phyloP scores from a whole-genome alignment of 2,329 filamentous ascomycete genomes.

The Botrytis byssoidea region DNA sequence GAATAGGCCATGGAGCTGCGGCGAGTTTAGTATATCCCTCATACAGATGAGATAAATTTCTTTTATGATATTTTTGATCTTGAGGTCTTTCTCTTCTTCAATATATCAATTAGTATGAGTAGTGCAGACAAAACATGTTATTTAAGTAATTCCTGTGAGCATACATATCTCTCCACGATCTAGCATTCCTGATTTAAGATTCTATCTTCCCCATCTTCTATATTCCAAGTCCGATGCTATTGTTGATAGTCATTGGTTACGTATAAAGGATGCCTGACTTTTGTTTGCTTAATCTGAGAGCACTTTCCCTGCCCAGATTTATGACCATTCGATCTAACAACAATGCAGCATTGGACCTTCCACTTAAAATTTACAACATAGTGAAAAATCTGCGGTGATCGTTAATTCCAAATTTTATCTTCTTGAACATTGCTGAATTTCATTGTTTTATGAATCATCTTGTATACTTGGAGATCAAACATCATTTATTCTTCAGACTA shows the following conservation, averaged over 20 bases:
- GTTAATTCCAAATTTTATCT: background rate
- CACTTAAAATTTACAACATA: background rate
- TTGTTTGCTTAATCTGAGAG: background rate
- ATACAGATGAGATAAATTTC: no score
- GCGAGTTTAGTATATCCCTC: no score
- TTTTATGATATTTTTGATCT: background rate
- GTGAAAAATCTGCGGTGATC: background rate
- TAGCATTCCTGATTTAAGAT: background rate
- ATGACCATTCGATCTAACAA: background rate
- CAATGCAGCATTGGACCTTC: background rate
- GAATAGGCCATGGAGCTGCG: background rate
- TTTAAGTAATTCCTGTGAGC: background rate
- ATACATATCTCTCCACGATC: background rate
- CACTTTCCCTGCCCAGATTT: rapidly evolving
- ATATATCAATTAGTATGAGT: no score
- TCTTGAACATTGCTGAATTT: background rate
- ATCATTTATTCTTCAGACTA: background rate
- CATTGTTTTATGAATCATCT: background rate
- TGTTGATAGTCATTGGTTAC: background rate
- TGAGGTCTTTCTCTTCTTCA: no score
- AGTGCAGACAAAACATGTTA: background rate
- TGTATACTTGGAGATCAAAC: background rate
- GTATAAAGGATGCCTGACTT: background rate
- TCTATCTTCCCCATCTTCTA: background rate
- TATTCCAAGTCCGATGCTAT: background rate